phyloP scores from a whole-genome alignment of 441 rosid species.

The Macaranga tanarius region DNA sequence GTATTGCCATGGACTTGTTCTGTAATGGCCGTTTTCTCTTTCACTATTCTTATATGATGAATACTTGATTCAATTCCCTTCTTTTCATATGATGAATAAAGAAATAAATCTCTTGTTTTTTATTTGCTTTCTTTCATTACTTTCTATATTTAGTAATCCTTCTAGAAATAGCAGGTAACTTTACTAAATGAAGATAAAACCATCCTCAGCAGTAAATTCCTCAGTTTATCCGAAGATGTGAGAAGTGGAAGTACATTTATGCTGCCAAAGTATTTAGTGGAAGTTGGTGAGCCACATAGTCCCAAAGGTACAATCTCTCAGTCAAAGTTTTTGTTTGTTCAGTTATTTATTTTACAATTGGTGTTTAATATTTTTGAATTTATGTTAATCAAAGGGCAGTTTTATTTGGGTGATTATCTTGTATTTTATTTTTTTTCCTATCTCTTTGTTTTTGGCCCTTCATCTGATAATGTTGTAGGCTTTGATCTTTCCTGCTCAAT shows the following conservation, averaged over 20 bases:
- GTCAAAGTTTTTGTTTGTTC: neutral
- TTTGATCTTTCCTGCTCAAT: neutral
- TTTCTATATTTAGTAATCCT: neutral
- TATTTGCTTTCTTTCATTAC: neutral
- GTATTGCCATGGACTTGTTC: neutral
- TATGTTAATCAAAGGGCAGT: neutral
- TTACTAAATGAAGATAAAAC: constrained; percentile 16
- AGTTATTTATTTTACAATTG: neutral
- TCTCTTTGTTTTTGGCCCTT: neutral
- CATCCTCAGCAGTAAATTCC: constrained; percentile 10
- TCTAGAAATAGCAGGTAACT: constrained; percentile 1
- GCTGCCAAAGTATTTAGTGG: constrained; percentile 11
- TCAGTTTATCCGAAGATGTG: constrained; percentile 16
- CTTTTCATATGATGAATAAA: neutral
- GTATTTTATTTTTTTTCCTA: neutral
- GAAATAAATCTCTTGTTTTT: neutral
- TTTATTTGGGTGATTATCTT: neutral
- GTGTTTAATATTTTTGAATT: neutral
- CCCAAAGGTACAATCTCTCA: constrained; percentile 4
- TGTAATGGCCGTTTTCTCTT: neutral
- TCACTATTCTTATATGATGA: neutral
- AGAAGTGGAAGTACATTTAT: neutral
- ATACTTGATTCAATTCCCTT: neutral
- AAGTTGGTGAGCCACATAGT: constrained; percentile 13
- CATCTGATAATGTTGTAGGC: neutral